A percentile compares a stretch with the other conserved stretches of the same genome.
Conservation (phyloP, 2,329 filamentous ascomycete genomes). For the Cercospora beticola region DNA sequence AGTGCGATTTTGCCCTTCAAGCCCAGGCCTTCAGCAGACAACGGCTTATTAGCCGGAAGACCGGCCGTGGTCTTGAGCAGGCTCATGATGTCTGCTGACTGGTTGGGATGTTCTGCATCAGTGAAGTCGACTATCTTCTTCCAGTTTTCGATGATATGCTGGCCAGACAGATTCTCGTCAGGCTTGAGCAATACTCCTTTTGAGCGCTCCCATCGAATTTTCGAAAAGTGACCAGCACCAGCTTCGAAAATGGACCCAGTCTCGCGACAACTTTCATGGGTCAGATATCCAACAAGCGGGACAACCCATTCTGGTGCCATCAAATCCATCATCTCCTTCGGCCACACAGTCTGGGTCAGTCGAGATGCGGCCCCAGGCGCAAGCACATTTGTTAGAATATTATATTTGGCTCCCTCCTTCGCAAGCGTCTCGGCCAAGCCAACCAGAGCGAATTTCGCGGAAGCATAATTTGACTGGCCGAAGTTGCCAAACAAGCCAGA, state of each 20-base stretch:
- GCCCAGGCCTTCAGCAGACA: conserved; percentile 91
- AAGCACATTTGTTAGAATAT: conserved; percentile 90
- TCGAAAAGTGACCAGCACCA: conserved; percentile 85
- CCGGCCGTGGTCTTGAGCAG: conserved; percentile 87
- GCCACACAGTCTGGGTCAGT: conserved; percentile 93
- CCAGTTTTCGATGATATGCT: conserved; percentile 58
- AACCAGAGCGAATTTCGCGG: conserved; percentile 89
- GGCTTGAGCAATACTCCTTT: conserved; percentile 83
- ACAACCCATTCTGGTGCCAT: conserved; percentile 93
- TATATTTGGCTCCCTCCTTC: conserved; percentile 95
- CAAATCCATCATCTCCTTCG: conserved; percentile 77
- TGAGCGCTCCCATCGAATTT: conserved; percentile 90
- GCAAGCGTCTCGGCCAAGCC: conserved; percentile 96
- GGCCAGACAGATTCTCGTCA: conserved; percentile 68
- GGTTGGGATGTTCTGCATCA: conserved; percentile 65
- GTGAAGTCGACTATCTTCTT: conserved; percentile 76
- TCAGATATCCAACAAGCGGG: conserved; percentile 81
- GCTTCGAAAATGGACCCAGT: conserved; percentile 89
- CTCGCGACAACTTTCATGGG: conserved; percentile 78
- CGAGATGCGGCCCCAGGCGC: conserved; percentile 92
- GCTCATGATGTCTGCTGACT: conserved; percentile 78
- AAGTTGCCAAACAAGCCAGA: conserved; percentile 98
- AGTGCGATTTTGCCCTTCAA: conserved; percentile 83
- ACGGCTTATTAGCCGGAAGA: conserved; percentile 91
- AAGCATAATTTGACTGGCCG: conserved; percentile 93